phyloP scores from a whole-genome alignment of 1,139 yeast genomes.

The Blastobotrys indianensis region DNA sequence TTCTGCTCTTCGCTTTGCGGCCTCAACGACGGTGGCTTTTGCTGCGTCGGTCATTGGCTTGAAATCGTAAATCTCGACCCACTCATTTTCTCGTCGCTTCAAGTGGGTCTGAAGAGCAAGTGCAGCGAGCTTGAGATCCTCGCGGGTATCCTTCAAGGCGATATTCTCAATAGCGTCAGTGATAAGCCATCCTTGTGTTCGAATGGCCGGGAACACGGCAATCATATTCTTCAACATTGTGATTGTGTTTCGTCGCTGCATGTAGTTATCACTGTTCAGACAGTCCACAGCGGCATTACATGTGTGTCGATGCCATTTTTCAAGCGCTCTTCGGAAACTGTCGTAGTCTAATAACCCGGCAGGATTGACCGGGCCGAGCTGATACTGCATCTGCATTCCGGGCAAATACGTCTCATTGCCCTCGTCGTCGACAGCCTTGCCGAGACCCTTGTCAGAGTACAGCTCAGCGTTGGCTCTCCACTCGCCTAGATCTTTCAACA shows the following conservation, averaged over 20 bases:
- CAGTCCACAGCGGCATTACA: constrained; percentile 45
- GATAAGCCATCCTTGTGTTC: constrained; percentile 58
- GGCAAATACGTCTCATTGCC: constrained; percentile 24
- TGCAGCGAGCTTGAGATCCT: constrained; percentile 75
- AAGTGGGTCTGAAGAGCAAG: constrained; percentile 72
- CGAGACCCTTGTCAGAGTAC: constrained; percentile 32
- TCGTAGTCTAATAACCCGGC: constrained; percentile 32
- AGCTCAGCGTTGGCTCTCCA: constrained; percentile 37
- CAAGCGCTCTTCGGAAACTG: constrained; percentile 42
- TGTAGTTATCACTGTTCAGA: constrained; percentile 57
- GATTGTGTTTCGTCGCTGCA: constrained; percentile 77
- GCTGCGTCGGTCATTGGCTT: constrained; percentile 21
- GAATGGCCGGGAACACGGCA: constrained; percentile 61
- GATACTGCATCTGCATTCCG: constrained; percentile 24
- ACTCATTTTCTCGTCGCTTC: constrained; percentile 49
- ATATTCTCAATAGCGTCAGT: constrained; percentile 46
- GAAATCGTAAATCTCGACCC: constrained; percentile 43
- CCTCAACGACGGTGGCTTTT: constrained; percentile 19
- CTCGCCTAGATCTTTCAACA: constrained; percentile 43
- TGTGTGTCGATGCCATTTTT: constrained; percentile 51
- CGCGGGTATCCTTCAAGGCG: constrained; percentile 54
- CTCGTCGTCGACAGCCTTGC: constrained; percentile 19
- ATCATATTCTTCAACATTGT: constrained; percentile 67
- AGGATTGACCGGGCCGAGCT: constrained; percentile 18
- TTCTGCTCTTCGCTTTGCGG: constrained; percentile 18